Base-by-base conservation (phyloP, 768 basidiomycete genomes). In the Jaapia argillacea region DNA sequence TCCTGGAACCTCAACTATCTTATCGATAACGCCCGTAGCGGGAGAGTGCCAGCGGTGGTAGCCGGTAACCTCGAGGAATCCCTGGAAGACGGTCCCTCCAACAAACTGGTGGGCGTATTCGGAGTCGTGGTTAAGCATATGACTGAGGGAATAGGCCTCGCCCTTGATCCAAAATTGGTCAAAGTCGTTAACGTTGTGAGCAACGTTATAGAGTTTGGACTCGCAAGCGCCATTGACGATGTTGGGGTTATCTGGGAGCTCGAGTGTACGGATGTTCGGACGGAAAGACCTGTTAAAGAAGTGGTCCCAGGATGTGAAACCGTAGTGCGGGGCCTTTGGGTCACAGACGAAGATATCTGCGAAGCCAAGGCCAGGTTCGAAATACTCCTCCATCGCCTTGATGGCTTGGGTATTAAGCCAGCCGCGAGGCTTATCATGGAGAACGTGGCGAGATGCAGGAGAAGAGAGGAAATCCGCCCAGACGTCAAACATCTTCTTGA, bases 21-120 rank as follows among this genome's bases (percentile, higher is more conserved):
- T 61, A 6, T 48, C 52, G 18, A 74, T 58, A 2, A 39, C 56
- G 1, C 72, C 72, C 22, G 64, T 58, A 5, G 79, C 65, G 43
- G 79, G 79, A 41, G 63, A 58, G 53, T 74, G 72, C 77, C 76
- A 79, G 45, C 76, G 70, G 51, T 80, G 79, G 48, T 77, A 80
- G n/a, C 67, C 65, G 12, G 65, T 47, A 4, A 72, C 63, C 36
- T 62, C 65, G 43, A 81, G 64, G 57, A 78, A 76, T 0, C 68
- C 75, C 49, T 79, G 77, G 52, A 67, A 67, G 24, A 72, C 52
- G 1, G 67, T 67, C 4, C 68, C 77, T 2, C 70, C 73, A n/a
- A 67, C 58, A 44, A 77, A 72, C 16, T 64, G 52, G 1, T 63
- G 46, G 0, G 67, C 54, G 38, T 58, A 53, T 0, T 61, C 66